Evolutionary conservation across 2,329 filamentous ascomycete species (phyloP), one percentile per base, ranked within the genome.

Genomic region (Scytalidium lignicola): DNA sequence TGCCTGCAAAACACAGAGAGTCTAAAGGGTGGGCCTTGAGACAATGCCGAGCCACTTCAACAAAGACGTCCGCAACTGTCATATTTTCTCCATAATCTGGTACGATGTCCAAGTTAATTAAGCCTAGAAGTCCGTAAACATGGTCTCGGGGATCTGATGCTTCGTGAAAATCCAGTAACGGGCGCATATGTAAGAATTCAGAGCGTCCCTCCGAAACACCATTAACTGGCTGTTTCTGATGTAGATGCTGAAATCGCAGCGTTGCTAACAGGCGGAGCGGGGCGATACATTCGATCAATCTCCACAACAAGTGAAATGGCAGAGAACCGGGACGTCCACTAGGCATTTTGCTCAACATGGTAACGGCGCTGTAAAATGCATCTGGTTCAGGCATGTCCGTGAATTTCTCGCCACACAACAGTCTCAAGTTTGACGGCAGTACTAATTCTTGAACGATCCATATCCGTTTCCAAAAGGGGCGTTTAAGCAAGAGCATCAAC

Each of bases 401-500:
- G 32, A 37, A 37, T 17, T 37, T 17, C 32, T 37, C 32, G n/a
- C 32, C 32, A 37, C 32, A 37, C n/a, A 37, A 17, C n/a, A 37
- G 32, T 37, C 32, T 43, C 20, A 37, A 37, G 32, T 37, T 37
- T 17, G n/a, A 37, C 10, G 32, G 32, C 10, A 37, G 32, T 37
- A 37, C 29, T 20, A 46, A 21, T 39, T 46, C 44, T 40, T 46
- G 44, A 20, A 46, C 37, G 2, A 39, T 26, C 44, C 44, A 46
- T 4, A 46, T 32, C 9, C 44, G 44, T 46, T n/a, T 46, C 44
- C 44, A 46, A 23, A 37, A 46, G 37, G 44, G 29, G 18, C 29
- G 26, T 20, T 20, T 26, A 21, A 46, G 23, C 18, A 46, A 46
- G 32, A 37, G 32, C 32, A 37, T 37, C 32, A 37, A 37, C n/a